Conservation (phyloP, 2,329 filamentous ascomycete species). For the Ophiostoma perfectum region DNA sequence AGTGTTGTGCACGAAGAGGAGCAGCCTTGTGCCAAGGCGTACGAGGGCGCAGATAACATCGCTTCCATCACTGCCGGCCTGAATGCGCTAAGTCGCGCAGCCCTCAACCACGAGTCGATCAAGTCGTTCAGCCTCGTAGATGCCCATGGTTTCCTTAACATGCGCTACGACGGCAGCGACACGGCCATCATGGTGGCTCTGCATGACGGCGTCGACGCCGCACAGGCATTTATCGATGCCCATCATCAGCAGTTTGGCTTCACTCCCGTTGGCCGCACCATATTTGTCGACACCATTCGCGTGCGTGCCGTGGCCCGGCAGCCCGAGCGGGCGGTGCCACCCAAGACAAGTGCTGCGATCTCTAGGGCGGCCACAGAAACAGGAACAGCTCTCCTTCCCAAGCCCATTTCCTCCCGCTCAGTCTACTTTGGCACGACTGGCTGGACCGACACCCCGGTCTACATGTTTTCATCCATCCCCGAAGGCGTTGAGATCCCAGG, state of each 20-base stretch:
- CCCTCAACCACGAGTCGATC: too few species aligned
- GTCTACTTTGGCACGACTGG: constrained; percentile 65
- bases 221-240: constrained; percentile 61
- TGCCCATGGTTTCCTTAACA: constrained; percentile 74
- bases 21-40: constrained; percentile 62
- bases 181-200: constrained; percentile 84
- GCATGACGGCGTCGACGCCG: constrained; percentile 37
- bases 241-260: constrained; percentile 93
- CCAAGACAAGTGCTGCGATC: background rate
- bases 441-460: constrained; percentile 70
- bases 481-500: constrained; percentile 62
- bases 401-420: constrained; percentile 41
- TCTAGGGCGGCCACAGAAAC: too few species aligned
- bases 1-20: constrained; percentile 89
- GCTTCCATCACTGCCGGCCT: too few species aligned
- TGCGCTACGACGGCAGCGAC: constrained; percentile 75
- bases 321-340: constrained; percentile 35
- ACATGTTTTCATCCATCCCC: constrained; percentile 66
- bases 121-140: constrained; percentile 41
- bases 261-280: constrained; percentile 71
- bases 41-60: constrained; percentile 36
- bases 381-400: too few species aligned
- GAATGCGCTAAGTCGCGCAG: too few species aligned
- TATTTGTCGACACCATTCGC: constrained; percentile 75
- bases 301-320: constrained; percentile 70